These are phyloP conservation scores for Sparassis latifolia DNA, from an alignment of 1,284 basidiomycete genomes.

Conservation along the genomic window DNA sequence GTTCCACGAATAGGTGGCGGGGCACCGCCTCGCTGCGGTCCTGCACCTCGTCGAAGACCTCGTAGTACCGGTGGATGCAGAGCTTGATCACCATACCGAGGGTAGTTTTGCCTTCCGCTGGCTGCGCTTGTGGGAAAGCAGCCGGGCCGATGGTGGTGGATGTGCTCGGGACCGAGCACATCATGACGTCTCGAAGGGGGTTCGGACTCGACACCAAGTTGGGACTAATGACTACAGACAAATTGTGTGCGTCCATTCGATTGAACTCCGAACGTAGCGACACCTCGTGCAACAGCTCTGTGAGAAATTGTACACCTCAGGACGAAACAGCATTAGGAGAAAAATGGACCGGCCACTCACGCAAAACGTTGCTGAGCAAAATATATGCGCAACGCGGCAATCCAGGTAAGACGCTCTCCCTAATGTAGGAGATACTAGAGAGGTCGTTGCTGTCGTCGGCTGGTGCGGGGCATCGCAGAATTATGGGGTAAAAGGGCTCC, in stretches of 20 bases:
- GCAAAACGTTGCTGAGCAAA: slow-evolving; percentile 63
- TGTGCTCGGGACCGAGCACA: slow-evolving; percentile 56
- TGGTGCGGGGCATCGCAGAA: slow-evolving; percentile 61
- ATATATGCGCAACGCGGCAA: slow-evolving; percentile 69
- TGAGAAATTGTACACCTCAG: background rate
- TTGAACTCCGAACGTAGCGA: slow-evolving; percentile 59
- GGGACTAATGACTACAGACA: slow-evolving; percentile 72
- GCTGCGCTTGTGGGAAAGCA: slow-evolving; percentile 21
- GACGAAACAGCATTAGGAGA: background rate
- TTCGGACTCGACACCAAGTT: slow-evolving; percentile 69
- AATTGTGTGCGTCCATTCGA: slow-evolving; percentile 79
- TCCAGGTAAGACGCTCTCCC: slow-evolving; percentile 58
- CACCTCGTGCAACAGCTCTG: slow-evolving; percentile 75
- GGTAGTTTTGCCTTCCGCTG: slow-evolving; percentile 46
- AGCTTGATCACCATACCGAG: slow-evolving; percentile 68
- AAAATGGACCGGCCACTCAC: slow-evolving; percentile 37
- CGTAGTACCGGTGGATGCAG: slow-evolving; percentile 79
- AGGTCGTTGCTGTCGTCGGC: slow-evolving; percentile 50
- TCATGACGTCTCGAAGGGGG: slow-evolving; percentile 63
- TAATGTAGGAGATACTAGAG: slow-evolving; percentile 53
- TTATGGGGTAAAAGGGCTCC: slow-evolving; percentile 55
- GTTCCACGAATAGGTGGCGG: slow-evolving; percentile 18
- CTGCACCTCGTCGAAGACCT: slow-evolving; percentile 72
- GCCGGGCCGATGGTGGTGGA: slow-evolving; percentile 26
- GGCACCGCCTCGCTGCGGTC: slow-evolving; percentile 60